Conservation (phyloP, 2,329 filamentous ascomycete species). For the Botrytis byssoidea region DNA sequence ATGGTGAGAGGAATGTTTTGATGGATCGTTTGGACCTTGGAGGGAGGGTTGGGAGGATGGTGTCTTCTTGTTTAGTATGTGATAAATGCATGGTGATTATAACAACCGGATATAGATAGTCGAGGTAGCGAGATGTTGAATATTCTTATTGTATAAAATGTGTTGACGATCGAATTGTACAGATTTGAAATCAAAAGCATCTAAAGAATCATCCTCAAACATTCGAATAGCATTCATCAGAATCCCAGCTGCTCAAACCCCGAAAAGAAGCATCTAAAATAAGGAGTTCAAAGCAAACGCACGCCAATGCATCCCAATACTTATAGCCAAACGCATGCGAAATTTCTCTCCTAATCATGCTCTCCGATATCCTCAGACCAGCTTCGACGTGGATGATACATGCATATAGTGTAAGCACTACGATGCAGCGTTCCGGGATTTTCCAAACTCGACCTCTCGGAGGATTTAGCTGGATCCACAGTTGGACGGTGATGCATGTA, state of each 20-base stretch:
- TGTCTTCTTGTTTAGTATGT: not conserved
- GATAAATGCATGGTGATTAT: not conserved
- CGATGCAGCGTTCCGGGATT: not conserved
- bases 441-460: slow-evolving; percentile 10
- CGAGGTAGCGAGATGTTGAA: not conserved
- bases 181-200: not conserved
- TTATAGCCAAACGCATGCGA: not conserved
- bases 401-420: slow-evolving; percentile 17
- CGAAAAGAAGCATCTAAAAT: not conserved
- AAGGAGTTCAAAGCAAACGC: too few relatives aligned
- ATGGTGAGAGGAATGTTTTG: slow-evolving; percentile 1
- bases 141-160: not conserved
- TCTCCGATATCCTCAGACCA: not conserved
- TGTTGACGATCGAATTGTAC: not conserved
- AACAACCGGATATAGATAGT: too few relatives aligned
- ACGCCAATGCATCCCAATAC: not conserved
- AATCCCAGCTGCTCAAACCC: not conserved
- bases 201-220: not conserved
- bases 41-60: not conserved
- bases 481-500: not conserved
- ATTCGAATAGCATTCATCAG: not conserved
- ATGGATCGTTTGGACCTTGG: slow-evolving; percentile 1
- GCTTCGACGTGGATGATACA: not conserved
- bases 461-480: slow-evolving; percentile 3
- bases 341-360: not conserved